Base-by-base conservation (phyloP, 1,139 yeast species). In the Tardiomyces depauwii region DNA sequence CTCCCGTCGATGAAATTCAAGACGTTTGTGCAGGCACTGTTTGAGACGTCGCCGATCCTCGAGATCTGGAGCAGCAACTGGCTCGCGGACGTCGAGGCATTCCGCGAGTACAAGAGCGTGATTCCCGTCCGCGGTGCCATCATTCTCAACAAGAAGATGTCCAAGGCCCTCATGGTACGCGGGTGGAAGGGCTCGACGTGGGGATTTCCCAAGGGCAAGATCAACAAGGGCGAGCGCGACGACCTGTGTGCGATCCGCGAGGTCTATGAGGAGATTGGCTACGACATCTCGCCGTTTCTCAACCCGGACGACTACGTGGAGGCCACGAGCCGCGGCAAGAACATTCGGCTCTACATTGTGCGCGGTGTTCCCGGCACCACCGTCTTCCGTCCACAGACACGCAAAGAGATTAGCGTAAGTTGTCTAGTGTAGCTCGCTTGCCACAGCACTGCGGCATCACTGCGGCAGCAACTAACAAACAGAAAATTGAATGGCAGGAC, bases 121-220 rank as follows among this genome's bases (percentile, higher is more conserved):
- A 91, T 93, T 47, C 99, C 99, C 0, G 99, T 93, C 1, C 74
- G 99, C 58, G 99, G 99, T 21, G 93, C 93, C 45, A 96, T 96
- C 13, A 71, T 93, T 45, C 76, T 93, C 56, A 88, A 87, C 61
- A 71, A 74, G 46, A 77, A 75, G 41, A 66, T 87, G 68, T 75
- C 80, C 48, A 86, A 85, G 59, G 72, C 87, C 9, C 60, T 93
- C 39, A 68, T 93, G 56, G 95, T 91, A 2, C 81, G 86, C 60
- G 97, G 96, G 2, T 81, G 82, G 49, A 94, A 86, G 54, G 77
- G 89, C n/a, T 70, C 71, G 39, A 69, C 78, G 2, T 93, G 98
- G 98, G 86, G 96, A 5, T 93, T 93, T 59, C 99, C 99, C 4
- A 73, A 96, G 62, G 99, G 99, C 9, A 93, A 93, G 65, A 93